A percentile compares a stretch with the other conserved stretches of the same genome.
phyloP scores from a whole-genome alignment of 768 basidiomycete genomes.

The Tremella yokohamensis region DNA sequence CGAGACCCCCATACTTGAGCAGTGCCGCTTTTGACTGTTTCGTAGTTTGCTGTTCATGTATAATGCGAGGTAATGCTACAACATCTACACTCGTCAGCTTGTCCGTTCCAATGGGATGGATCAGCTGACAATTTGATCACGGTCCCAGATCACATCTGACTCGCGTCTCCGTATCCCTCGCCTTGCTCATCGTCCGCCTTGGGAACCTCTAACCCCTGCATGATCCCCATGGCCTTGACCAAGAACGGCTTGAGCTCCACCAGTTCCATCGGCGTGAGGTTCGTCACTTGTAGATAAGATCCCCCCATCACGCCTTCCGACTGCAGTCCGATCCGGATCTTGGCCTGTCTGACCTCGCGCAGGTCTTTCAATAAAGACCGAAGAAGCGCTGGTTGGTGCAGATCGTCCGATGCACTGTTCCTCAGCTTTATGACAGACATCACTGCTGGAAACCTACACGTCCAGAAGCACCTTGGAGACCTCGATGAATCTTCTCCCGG shows the following conservation, averaged over 20 bases:
- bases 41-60: too few relatives aligned
- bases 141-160: not conserved
- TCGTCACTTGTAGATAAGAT: constrained; percentile 43
- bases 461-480: constrained; percentile 89
- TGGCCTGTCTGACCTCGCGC: constrained; percentile 92
- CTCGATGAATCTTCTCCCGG: constrained; percentile 77
- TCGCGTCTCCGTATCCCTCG: constrained; percentile 10
- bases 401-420: constrained; percentile 79
- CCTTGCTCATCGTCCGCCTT: constrained; percentile 34
- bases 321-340: constrained; percentile 78
- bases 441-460: constrained; percentile 60
- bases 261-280: constrained; percentile 47
- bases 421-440: constrained; percentile 12
- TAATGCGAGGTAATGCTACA: too few relatives aligned
- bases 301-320: constrained; percentile 50
- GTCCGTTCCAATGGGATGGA: too few relatives aligned
- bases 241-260: constrained; percentile 48
- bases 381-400: constrained; percentile 77
- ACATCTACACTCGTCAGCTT: too few relatives aligned
- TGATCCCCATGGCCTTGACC: constrained; percentile 47
- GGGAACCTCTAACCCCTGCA: constrained; percentile 41
- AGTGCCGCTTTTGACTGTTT: too few relatives aligned
- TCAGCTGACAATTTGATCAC: not conserved
- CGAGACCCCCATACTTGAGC: too few relatives aligned
- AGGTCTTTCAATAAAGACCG: constrained; percentile 84